Percentiles rank a stretch among this genome's conserved stretches.
phyloP scores from a whole-genome alignment of 2,329 filamentous ascomycete species.

The Penicillium polonicum region DNA sequence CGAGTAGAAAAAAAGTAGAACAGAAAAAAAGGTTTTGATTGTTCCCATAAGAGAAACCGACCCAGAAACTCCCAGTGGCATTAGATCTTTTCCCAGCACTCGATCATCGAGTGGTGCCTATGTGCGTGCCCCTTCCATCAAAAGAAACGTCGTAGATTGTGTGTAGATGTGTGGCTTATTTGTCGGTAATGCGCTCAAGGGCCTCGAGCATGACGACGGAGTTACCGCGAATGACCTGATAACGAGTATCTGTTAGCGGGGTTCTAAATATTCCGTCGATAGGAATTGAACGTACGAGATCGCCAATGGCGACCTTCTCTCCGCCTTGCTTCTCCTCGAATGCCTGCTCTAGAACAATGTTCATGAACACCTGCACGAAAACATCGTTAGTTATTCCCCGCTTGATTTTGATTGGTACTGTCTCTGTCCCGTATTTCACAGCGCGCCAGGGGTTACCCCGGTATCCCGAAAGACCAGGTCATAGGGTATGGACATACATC shows the following conservation, averaged over 20 bases:
- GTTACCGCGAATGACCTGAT: conserved; percentile 89
- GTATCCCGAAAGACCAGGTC: not conserved
- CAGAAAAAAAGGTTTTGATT: conserved; percentile 32
- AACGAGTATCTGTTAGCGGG: conserved; percentile 9
- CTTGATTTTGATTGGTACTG: not conserved
- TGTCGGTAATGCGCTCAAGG: conserved; percentile 45
- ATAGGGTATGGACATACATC: conserved; percentile 64
- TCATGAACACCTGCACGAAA: conserved; percentile 78
- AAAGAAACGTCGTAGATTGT: conserved; percentile 18
- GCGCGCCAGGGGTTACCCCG: no score
- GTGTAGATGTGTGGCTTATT: conserved; percentile 30
- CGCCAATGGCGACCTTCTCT: conserved; percentile 86
- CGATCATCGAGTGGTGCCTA: conserved; percentile 11
- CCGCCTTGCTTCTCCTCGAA: conserved; percentile 91
- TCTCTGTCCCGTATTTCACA: no score
- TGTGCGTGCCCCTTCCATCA: conserved; percentile 9
- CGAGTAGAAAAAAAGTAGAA: conserved; percentile 7
- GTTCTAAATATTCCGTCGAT: not conserved
- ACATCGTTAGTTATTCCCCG: conserved; percentile 5
- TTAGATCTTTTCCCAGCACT: conserved; percentile 30
- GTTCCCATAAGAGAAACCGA: conserved; percentile 36
- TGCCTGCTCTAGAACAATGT: conserved; percentile 95
- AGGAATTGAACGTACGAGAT: conserved; percentile 65
- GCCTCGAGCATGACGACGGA: conserved; percentile 95
- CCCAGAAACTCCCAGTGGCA: conserved; percentile 39